These are phyloP conservation scores for Trifolium pratense DNA, from an alignment of 306 rosid genomes.

Conservation along the genomic window DNA sequence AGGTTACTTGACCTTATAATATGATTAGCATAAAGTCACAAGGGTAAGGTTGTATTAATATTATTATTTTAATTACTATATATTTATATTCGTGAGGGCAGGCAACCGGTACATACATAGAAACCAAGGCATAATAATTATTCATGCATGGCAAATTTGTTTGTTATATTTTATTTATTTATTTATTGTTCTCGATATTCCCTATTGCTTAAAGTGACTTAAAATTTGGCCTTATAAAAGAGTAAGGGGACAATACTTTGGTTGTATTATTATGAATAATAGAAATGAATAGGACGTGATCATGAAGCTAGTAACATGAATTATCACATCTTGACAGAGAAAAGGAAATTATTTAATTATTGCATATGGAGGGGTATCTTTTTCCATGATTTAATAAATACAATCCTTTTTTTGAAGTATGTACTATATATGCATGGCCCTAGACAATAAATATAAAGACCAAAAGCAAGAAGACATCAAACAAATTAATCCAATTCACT, in stretches of 20 bases:
- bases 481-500: constrained; percentile 39
- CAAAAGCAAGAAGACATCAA: constrained; percentile 38
- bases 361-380: constrained; percentile 46
- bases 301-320: constrained; percentile 42
- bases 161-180: not conserved
- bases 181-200: constrained; percentile 35
- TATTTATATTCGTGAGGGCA: not conserved
- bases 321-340: constrained; percentile 46
- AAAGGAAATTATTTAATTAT: constrained; percentile 27
- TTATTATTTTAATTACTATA: not conserved
- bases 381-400: constrained; percentile 40
- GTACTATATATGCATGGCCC: constrained; percentile 20
- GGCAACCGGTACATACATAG: constrained; percentile 62
- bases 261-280: constrained; percentile 43
- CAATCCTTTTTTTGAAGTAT: constrained; percentile 6
- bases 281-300: constrained; percentile 52
- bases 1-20: constrained; percentile 39
- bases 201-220: constrained; percentile 39
- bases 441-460: constrained; percentile 33
- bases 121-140: constrained; percentile 39
- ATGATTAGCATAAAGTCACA: constrained; percentile 35
- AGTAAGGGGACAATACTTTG: constrained; percentile 33
- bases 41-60: constrained; percentile 18
- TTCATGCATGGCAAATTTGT: constrained; percentile 39
- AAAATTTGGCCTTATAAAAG: constrained; percentile 35